Conservation (phyloP, 495 filamentous ascomycete species). For the Podospora appendiculata region DNA sequence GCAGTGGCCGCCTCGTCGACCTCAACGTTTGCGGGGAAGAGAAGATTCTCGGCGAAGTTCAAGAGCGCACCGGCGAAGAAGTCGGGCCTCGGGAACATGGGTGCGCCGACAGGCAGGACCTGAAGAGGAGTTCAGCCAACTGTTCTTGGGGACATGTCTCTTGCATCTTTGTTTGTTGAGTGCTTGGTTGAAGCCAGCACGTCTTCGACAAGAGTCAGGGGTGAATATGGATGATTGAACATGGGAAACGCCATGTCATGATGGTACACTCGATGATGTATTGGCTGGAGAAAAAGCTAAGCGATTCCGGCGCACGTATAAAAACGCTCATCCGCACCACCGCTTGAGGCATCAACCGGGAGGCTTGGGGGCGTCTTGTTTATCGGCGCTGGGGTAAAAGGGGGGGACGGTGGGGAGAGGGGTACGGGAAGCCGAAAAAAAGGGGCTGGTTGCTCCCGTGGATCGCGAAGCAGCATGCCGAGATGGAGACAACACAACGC, state of each 20-base stretch:
- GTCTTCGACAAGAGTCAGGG: too few species aligned
- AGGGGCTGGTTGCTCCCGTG: too few species aligned
- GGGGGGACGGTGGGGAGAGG: too few species aligned
- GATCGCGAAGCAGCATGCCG: too few species aligned
- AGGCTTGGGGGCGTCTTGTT: neutral
- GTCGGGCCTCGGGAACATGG: slow-evolving; percentile 76
- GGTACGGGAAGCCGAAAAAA: too few species aligned
- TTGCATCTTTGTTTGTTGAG: neutral
- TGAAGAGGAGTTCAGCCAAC: slow-evolving; percentile 24
- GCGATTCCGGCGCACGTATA: too few species aligned
- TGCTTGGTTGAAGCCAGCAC: neutral
- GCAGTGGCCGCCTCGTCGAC: slow-evolving; percentile 53
- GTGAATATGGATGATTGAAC: too few species aligned
- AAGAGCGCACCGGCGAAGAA: slow-evolving; percentile 75
- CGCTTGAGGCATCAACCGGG: neutral
- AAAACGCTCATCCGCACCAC: neutral
- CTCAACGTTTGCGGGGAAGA: slow-evolving; percentile 54
- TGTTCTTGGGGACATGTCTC: neutral
- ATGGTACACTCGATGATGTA: neutral
- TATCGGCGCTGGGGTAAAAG: too few species aligned
- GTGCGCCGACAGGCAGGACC: slow-evolving; percentile 57
- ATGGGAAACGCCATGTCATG: neutral
- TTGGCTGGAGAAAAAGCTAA: neutral
- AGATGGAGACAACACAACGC: neutral
- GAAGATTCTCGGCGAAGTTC: slow-evolving; percentile 90